Conservation (phyloP, 306 rosid genomes). For the Vigna trinervia region DNA sequence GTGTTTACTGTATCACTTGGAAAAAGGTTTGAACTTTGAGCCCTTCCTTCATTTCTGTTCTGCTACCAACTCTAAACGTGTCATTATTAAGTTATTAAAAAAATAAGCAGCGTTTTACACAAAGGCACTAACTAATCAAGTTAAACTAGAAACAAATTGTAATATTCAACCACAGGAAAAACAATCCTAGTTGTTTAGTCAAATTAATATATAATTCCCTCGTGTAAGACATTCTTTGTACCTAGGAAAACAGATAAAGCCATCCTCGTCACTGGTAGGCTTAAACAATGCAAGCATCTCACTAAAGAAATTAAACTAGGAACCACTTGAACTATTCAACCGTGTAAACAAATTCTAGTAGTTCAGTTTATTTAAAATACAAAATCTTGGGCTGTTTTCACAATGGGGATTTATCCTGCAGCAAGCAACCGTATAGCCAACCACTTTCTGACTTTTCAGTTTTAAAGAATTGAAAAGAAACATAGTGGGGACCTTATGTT, state of each 20-base stretch:
- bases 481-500: conserved; percentile 44
- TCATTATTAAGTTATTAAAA: neutral
- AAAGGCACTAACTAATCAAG: conserved; percentile 32
- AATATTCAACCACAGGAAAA: conserved; percentile 22
- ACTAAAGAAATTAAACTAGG: conserved; percentile 32
- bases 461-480: neutral
- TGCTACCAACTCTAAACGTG: conserved; percentile 4
- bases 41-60: neutral
- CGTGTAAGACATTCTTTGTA: conserved; percentile 18
- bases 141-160: conserved; percentile 37
- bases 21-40: no score
- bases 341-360: conserved; percentile 21
- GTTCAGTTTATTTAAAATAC: conserved; percentile 30
- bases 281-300: conserved; percentile 6
- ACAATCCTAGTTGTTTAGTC: conserved; percentile 24
- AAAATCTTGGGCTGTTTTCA: neutral
- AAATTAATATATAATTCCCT: conserved; percentile 36
- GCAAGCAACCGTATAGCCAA: conserved; percentile 42
- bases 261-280: conserved; percentile 15
- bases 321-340: conserved; percentile 37
- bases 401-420: conserved; percentile 3
- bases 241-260: neutral
- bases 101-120: neutral
- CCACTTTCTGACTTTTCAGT: conserved; percentile 35
- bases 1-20: no score